phyloP scores from a whole-genome alignment of 1,139 yeast species.

The Debaryomyces robertsiae region DNA sequence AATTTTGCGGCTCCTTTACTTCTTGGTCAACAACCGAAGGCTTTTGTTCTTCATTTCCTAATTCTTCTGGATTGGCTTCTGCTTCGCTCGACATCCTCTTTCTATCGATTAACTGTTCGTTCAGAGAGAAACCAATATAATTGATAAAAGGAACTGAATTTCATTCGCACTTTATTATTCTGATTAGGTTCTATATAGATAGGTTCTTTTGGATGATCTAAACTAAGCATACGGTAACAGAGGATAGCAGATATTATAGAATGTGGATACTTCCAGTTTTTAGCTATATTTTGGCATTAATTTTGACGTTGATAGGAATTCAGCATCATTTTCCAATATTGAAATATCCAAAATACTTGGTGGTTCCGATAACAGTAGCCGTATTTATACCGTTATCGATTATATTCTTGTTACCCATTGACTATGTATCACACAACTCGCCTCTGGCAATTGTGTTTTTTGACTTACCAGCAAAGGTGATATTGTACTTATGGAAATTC shows the following conservation, averaged over 20 bases:
- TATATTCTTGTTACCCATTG: slow-evolving; percentile 43
- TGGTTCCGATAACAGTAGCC: slow-evolving; percentile 39
- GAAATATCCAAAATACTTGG: slow-evolving; percentile 37
- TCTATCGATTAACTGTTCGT: too few relatives aligned
- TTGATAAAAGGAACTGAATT: too few relatives aligned
- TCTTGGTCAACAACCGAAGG: too few relatives aligned
- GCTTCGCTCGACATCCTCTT: too few relatives aligned
- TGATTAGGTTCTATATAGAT: background rate
- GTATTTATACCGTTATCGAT: slow-evolving; percentile 49
- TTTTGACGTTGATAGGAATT: slow-evolving; percentile 37
- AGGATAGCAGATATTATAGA: background rate
- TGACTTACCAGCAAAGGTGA: slow-evolving; percentile 41
- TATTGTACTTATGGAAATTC: slow-evolving; percentile 65
- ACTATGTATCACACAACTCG: slow-evolving; percentile 40
- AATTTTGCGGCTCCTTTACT: too few relatives aligned
- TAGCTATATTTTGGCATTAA: slow-evolving; percentile 32
- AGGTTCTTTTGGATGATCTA: too few relatives aligned
- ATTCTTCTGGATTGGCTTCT: too few relatives aligned
- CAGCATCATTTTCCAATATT: slow-evolving; percentile 41
- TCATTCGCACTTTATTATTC: too few relatives aligned
- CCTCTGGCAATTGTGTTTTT: slow-evolving; percentile 26
- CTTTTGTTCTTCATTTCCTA: background rate
- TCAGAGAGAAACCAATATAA: too few relatives aligned
- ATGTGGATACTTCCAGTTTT: slow-evolving; percentile 37
- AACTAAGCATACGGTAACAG: too few relatives aligned